phyloP scores from a whole-genome alignment of 352 stramenopile species.

The Phytophthora pistaciae region DNA sequence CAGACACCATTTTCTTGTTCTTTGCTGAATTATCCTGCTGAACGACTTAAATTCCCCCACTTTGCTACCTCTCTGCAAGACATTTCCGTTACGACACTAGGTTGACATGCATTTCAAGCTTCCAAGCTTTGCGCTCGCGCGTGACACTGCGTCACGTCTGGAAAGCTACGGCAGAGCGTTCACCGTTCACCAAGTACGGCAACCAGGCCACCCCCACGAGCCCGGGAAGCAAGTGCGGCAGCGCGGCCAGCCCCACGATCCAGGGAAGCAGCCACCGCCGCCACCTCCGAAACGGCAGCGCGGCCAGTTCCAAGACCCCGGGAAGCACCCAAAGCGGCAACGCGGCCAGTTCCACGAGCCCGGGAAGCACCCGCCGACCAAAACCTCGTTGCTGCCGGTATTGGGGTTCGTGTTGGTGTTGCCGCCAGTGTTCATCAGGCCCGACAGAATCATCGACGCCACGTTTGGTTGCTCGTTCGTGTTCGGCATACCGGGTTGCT shows the following conservation, averaged over 20 bases:
- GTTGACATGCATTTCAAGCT: neutral
- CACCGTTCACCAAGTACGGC: slow-evolving; percentile 11
- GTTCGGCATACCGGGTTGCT: neutral
- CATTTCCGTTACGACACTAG: neutral
- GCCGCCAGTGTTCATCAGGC: neutral
- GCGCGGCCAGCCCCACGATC: slow-evolving; percentile 30
- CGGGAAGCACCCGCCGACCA: slow-evolving; percentile 15
- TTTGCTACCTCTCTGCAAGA: too few relatives aligned
- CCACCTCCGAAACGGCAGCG: slow-evolving; percentile 14
- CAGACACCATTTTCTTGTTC: slow-evolving; percentile 2
- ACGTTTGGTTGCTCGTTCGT: neutral
- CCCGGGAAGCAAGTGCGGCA: slow-evolving; percentile 30
- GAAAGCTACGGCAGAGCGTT: neutral
- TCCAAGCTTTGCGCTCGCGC: neutral
- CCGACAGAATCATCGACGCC: neutral
- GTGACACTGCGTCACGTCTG: neutral
- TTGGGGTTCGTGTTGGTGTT: neutral
- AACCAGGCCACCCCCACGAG: slow-evolving; percentile 34
- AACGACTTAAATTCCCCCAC: neutral
- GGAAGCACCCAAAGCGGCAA: slow-evolving; percentile 24
- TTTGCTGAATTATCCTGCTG: slow-evolving; percentile 1
- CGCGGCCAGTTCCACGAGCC: slow-evolving; percentile 31
- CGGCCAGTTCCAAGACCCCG: slow-evolving; percentile 30
- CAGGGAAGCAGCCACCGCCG: slow-evolving; percentile 15
- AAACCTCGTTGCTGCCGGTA: slow-evolving; percentile 9